Conservation (phyloP, 2,329 filamentous ascomycete genomes). For the Zymoseptoria brevis region DNA sequence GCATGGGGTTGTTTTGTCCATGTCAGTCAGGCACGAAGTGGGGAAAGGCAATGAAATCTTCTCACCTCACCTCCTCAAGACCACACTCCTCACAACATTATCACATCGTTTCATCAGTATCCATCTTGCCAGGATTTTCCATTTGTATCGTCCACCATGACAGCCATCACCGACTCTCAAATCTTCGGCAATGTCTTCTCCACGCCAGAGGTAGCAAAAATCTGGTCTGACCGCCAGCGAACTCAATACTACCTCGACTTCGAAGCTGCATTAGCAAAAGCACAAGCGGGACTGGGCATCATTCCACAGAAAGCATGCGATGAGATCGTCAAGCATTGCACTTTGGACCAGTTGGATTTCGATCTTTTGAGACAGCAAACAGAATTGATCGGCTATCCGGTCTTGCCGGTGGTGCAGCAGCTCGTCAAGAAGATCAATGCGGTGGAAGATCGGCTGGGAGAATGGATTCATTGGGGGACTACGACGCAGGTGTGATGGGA, state of each 20-base stretch:
- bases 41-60: not conserved
- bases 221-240: slow-evolving; percentile 25
- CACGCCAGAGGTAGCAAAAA: slow-evolving; percentile 18
- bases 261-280: slow-evolving; percentile 24
- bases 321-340: slow-evolving; percentile 23
- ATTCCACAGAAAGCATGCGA: slow-evolving; percentile 25
- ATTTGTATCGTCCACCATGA: slow-evolving; percentile 13
- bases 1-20: too few relatives aligned
- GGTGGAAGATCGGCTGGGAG: slow-evolving; percentile 20
- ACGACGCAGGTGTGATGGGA: slow-evolving; percentile 14
- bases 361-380: slow-evolving; percentile 21
- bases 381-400: slow-evolving; percentile 24
- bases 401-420: slow-evolving; percentile 22
- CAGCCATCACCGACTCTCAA: slow-evolving; percentile 23
- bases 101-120: not conserved
- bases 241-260: slow-evolving; percentile 25
- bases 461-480: slow-evolving; percentile 27
- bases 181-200: slow-evolving; percentile 26
- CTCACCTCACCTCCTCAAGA: not conserved
- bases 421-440: slow-evolving; percentile 22
- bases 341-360: slow-evolving; percentile 15
- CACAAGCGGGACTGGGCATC: slow-evolving; percentile 24
- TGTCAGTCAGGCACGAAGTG: not conserved
- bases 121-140: not conserved
- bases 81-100: not conserved